Base-by-base conservation (phyloP, 2,329 filamentous ascomycete species). In the Arthroderma sp. region DNA sequence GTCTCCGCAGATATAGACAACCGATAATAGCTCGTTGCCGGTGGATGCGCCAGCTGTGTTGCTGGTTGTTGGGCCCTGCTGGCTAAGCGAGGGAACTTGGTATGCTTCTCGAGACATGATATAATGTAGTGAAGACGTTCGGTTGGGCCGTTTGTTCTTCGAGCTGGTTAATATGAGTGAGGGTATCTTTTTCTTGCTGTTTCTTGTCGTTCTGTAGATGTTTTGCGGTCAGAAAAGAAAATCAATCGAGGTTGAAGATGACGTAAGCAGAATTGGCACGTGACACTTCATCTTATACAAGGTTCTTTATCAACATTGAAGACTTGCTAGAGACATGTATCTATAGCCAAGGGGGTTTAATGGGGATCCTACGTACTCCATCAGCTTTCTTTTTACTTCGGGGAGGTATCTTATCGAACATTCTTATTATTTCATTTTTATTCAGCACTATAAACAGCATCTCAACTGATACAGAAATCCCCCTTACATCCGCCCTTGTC, bases 1-100 rank as follows among this genome's bases (percentile, higher is more conserved):
- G 75, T 94, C 88, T 69, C 88, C 89, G 77, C 88, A 95, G 65
- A 83, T 76, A 72, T 88, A 89, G 64, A 79, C 77, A 71, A 86
- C 86, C 52, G 77, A 73, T 61, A 82, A 77, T 53, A 79, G 80
- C 59, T 78, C 76, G 60, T 62, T 65, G 23, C 65, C 58, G 2
- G 63, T 56, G 41, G 64, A 66, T 56, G 70, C 70, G 58, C 68
- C 71, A 59, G 75, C 74, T 58, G 74, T 73, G 57, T 73, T 68
- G 62, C 66, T 68, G 58, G 70, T 71, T 58, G 70, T 71, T 66
- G 70, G 71, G 62, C 66, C 64, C 58, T 67, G 71, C 61, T 71
- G 68, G 54, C 67, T 66, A 33, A 77, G 74, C 58, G 82, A 79
- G 56, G 87, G 86, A 60, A 88, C 81, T 67, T 87, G 83, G 76